Evolutionary conservation across 176 grass and related monocot genomes (phyloP).

Genomic region (Aechmea fasciata): DNA sequence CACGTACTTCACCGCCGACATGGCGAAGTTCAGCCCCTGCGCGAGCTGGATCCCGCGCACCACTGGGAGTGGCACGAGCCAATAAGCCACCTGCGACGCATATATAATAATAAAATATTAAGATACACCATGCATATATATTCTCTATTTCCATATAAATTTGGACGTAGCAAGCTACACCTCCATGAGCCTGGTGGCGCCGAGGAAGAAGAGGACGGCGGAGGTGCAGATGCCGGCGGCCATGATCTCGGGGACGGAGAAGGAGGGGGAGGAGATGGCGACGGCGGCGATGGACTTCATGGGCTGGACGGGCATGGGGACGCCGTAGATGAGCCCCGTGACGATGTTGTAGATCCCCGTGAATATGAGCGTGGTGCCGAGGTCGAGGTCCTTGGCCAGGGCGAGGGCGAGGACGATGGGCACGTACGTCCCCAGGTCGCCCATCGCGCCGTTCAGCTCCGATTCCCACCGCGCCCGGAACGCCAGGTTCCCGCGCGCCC

Average conservation of each 20-base stretch:
- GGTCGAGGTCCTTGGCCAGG: conserved; percentile 30
- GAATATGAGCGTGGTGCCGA: conserved; percentile 46
- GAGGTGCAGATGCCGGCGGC: conserved; percentile 67
- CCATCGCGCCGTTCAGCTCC: conserved; percentile 34
- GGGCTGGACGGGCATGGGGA: conserved; percentile 37
- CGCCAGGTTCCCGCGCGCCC: conserved; percentile 4
- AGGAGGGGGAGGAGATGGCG: conserved; percentile 26
- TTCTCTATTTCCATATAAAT: no score
- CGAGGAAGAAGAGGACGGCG: conserved; percentile 50
- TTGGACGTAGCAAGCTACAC: no score
- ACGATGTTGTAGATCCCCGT: conserved; percentile 44
- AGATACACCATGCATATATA: no score
- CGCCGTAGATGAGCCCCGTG: conserved; percentile 44
- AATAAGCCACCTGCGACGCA: conserved; percentile 31
- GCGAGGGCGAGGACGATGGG: conserved; percentile 43
- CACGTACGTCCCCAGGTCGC: conserved; percentile 46
- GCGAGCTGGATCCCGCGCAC: conserved; percentile 87
- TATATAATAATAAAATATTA: no score
- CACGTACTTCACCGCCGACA: conserved; percentile 76
- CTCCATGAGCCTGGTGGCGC: conserved; percentile 63
- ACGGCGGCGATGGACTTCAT: conserved; percentile 44
- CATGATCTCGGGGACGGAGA: conserved; percentile 56
- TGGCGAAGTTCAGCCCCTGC: conserved; percentile 82
- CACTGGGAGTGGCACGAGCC: conserved; percentile 72
- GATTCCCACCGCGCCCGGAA: conserved; percentile 19